phyloP scores from a whole-genome alignment of 768 basidiomycete genomes.

The Russula virescens region DNA sequence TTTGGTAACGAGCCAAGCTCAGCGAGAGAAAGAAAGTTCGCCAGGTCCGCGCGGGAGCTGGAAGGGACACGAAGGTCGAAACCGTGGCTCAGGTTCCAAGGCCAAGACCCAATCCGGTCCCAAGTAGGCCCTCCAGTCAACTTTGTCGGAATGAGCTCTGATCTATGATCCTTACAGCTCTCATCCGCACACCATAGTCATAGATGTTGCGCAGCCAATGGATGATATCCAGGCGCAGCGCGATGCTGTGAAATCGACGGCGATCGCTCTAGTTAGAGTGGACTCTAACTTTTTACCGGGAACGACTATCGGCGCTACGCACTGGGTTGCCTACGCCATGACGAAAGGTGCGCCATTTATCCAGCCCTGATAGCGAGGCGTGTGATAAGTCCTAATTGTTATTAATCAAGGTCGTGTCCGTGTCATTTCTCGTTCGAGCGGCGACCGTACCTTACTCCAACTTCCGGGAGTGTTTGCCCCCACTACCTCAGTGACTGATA shows the following conservation, averaged over 20 bases:
- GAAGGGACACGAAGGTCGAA: constrained; percentile 35
- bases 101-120: constrained; percentile 51
- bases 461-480: constrained; percentile 55
- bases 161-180: constrained; percentile 35
- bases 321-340: constrained; percentile 93
- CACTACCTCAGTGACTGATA: constrained; percentile 67
- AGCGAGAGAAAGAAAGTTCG: constrained; percentile 63
- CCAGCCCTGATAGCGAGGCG: not conserved
- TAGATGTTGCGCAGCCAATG: constrained; percentile 68
- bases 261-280: constrained; percentile 83
- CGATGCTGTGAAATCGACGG: constrained; percentile 81
- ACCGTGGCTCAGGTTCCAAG: constrained; percentile 39
- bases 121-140: constrained; percentile 36
- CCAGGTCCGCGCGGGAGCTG: constrained; percentile 51
- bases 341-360: constrained; percentile 51
- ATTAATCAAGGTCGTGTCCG: constrained; percentile 61
- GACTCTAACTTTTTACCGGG: constrained; percentile 80
- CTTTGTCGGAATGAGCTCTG: not conserved
- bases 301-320: constrained; percentile 83
- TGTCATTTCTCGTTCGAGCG: constrained; percentile 83
- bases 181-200: constrained; percentile 61
- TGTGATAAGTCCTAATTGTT: too few relatives aligned
- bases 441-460: constrained; percentile 81
- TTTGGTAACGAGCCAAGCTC: constrained; percentile 32
- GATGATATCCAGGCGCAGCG: constrained; percentile 71